A percentile compares a stretch with the other conserved stretches of the same genome.
Conservation (phyloP, 192 early-diverging fungal genomes). For the Backusella mclennaniae region DNA sequence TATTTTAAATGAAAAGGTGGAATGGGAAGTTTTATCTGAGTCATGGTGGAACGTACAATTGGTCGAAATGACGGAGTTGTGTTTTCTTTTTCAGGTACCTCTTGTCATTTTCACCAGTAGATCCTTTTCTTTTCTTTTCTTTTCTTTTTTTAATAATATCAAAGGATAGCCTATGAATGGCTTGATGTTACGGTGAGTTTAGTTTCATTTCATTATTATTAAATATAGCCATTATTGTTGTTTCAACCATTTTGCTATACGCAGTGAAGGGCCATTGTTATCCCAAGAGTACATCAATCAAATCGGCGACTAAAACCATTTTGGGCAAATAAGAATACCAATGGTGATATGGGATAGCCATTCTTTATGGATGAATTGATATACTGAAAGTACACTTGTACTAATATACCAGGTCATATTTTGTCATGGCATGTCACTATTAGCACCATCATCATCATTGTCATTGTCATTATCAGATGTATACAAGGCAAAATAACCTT, state of each 20-base stretch:
- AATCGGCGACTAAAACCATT: neutral
- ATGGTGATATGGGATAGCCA: neutral
- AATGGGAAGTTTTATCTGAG: neutral
- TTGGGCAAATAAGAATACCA: neutral
- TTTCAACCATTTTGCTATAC: neutral
- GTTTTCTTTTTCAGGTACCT: neutral
- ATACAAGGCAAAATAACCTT: neutral
- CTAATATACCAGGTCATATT: too few relatives aligned
- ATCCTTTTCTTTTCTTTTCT: too few relatives aligned
- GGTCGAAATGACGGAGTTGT: neutral
- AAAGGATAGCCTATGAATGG: too few relatives aligned
- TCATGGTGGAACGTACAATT: neutral
- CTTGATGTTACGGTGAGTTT: too few relatives aligned
- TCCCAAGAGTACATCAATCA: neutral
- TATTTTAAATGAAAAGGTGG: too few relatives aligned
- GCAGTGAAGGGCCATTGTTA: neutral
- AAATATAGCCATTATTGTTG: neutral
- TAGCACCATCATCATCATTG: too few relatives aligned
- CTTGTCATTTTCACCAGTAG: neutral
- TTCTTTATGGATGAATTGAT: too few relatives aligned
- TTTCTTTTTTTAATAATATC: too few relatives aligned
- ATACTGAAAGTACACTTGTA: too few relatives aligned
- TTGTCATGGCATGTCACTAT: too few relatives aligned
- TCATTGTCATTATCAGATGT: too few relatives aligned
- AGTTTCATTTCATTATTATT: neutral